phyloP scores from a whole-genome alignment of 2,329 filamentous ascomycete genomes.

The Cordyceps fumosorosea region DNA sequence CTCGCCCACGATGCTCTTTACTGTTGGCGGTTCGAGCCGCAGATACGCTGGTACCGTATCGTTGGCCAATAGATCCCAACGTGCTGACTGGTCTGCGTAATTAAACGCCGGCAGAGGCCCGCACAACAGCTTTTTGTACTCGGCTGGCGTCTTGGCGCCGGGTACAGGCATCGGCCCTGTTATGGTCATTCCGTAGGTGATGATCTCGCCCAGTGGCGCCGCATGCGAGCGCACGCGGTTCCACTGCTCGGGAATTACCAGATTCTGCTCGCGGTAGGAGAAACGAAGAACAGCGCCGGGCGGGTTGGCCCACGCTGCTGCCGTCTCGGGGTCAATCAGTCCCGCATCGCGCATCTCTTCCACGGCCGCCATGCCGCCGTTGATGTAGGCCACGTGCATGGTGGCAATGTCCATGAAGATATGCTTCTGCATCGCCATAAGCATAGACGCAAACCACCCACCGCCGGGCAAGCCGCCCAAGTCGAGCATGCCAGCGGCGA shows the following conservation, averaged over 20 bases:
- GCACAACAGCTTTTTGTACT: conserved; percentile 7
- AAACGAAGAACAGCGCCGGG: background rate
- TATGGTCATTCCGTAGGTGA: conserved; percentile 4
- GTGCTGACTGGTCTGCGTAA: background rate
- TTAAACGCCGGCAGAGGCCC: conserved; percentile 5
- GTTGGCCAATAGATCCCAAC: background rate
- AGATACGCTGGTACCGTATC: conserved; percentile 3
- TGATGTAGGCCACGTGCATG: conserved; percentile 1
- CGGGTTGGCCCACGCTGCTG: background rate
- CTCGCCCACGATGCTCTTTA: background rate
- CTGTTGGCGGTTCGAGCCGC: background rate
- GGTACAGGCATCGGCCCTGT: conserved; percentile 7
- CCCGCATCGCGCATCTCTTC: conserved; percentile 4
- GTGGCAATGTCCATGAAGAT: conserved; percentile 4
- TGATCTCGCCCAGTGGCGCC: background rate
- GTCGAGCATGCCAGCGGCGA: conserved; percentile 4
- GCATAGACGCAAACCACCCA: conserved; percentile 1
- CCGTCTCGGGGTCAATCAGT: background rate
- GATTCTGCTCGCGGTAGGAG: conserved; percentile 4
- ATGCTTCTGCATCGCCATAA: conserved; percentile 11
- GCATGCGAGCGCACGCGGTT: background rate
- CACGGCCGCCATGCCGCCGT: conserved; percentile 1
- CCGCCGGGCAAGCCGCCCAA: background rate
- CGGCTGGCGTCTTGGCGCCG: conserved; percentile 1
- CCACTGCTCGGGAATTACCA: background rate